Base-by-base conservation (phyloP, 169 alveolate species). In the Neospora caninum region DNA sequence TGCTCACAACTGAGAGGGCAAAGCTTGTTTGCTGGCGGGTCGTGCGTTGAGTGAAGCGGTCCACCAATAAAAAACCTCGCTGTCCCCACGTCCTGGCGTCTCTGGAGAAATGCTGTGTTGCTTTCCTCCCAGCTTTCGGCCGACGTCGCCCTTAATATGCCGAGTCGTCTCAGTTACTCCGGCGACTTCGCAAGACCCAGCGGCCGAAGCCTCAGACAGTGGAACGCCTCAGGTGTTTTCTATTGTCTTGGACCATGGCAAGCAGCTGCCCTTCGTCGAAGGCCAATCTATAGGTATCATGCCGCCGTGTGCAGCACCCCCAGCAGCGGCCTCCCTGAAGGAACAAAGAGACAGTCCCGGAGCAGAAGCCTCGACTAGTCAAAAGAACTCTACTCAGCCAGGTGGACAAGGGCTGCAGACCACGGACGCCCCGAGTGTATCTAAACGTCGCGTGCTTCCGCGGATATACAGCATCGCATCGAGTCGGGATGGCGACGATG, bases 261-360 rank as follows among this genome's bases (percentile, higher is more conserved):
- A 39, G 58, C 39, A 58, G 84, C 45, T 91, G 91, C 91, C 70
- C 29, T 91, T 73, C 70, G 45, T 39, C 45, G 94, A 91, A 80
- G 94, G 94, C 7, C 94, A 91, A 88, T 49, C 91, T 7, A 42
- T 49, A 41, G 94, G 91, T 34, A 86, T 91, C 84, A 78, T 49
- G 39, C 91, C 94, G 34, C 89, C 82, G 6, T 53, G 45, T n/a
- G 88, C 38, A 13, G 88, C 64, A 36, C 67, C 38, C 87, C 39
- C 34, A 34, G 43, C 53, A 0, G 39, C 58, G 34, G 54, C n/a
- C 7, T 29, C 45, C 29, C 6, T 0, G 45, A 25, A 78, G 34
- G 41, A 42, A 42, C 6, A 22, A 4, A 25, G 42, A 2, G 25
- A 16, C 45, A 78, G 49, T 34, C 20, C 39, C 7, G 45, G 31